These are phyloP conservation scores for Citrullus mucosospermus DNA, from an alignment of 306 rosid species.

Conservation along the genomic window DNA sequence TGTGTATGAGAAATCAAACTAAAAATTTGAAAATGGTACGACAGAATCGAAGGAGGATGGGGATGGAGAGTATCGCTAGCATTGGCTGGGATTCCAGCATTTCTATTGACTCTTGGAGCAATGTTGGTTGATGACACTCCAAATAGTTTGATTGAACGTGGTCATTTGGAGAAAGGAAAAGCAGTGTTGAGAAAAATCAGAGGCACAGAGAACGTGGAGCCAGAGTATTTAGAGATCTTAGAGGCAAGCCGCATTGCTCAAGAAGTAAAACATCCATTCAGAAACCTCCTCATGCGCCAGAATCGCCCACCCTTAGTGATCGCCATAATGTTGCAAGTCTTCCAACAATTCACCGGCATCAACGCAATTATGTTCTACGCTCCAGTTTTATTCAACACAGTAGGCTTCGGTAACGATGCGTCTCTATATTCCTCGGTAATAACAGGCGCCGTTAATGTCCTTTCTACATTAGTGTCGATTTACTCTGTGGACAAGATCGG, in stretches of 20 bases:
- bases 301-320: constrained; percentile 46
- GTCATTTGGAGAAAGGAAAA: constrained; percentile 33
- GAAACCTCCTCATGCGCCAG: constrained; percentile 24
- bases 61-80: constrained; percentile 67
- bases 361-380: constrained; percentile 69
- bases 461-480: constrained; percentile 43
- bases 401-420: constrained; percentile 38
- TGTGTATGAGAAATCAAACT: neutral
- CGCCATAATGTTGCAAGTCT: constrained; percentile 35
- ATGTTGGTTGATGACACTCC: constrained; percentile 37
- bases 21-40: too few species aligned
- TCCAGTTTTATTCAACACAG: constrained; percentile 39
- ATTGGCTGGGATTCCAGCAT: constrained; percentile 37
- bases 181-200: constrained; percentile 36
- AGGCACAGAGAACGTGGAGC: constrained; percentile 33
- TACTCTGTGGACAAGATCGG: constrained; percentile 38
- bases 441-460: constrained; percentile 49
- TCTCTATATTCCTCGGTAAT: constrained; percentile 46
- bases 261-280: constrained; percentile 26
- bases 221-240: constrained; percentile 37
- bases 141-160: constrained; percentile 43
- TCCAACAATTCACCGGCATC: constrained; percentile 64
- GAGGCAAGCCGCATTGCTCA: constrained; percentile 36
- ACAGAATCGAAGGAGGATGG: constrained; percentile 36
- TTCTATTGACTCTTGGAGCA: constrained; percentile 25